phyloP scores from a whole-genome alignment of 345 rosid genomes.

The Brassica rapa region DNA sequence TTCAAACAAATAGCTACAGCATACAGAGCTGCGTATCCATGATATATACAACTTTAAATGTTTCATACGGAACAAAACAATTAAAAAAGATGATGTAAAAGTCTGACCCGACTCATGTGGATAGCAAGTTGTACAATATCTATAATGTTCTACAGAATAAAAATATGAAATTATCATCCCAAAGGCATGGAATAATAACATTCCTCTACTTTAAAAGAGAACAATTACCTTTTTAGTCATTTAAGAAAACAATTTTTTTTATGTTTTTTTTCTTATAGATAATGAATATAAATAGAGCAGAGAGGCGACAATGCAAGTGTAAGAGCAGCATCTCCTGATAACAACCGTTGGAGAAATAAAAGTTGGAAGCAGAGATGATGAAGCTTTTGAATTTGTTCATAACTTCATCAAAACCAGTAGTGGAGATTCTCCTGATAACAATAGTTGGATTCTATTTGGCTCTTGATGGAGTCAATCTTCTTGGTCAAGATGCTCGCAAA shows the following conservation, averaged over 20 bases:
- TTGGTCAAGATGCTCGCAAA: conserved; percentile 61
- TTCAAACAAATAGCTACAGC: background rate
- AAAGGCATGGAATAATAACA: background rate
- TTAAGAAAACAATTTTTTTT: background rate
- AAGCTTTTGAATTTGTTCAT: conserved; percentile 54
- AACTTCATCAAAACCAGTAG: conserved; percentile 57
- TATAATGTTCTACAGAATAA: background rate
- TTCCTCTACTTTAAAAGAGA: background rate
- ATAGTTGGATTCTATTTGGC: conserved; percentile 60
- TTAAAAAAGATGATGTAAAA: background rate
- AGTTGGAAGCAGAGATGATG: conserved; percentile 32
- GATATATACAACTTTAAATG: background rate
- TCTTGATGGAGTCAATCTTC: conserved; percentile 48
- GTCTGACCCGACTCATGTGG: conserved; percentile 26
- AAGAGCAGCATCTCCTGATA: background rate
- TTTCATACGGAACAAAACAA: conserved; percentile 5
- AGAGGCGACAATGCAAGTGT: conserved; percentile 11
- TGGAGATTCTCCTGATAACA: conserved; percentile 58
- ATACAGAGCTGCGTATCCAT: background rate
- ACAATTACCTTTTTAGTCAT: background rate
- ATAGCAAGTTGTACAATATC: conserved; percentile 5
- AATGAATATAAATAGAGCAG: background rate
- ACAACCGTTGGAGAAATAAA: background rate
- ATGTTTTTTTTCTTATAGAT: background rate
- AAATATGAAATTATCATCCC: background rate